Evolutionary conservation across 1,139 yeast species (phyloP), one percentile per base, ranked within the genome.

Genomic region (Taphrina wiesneri): DNA sequence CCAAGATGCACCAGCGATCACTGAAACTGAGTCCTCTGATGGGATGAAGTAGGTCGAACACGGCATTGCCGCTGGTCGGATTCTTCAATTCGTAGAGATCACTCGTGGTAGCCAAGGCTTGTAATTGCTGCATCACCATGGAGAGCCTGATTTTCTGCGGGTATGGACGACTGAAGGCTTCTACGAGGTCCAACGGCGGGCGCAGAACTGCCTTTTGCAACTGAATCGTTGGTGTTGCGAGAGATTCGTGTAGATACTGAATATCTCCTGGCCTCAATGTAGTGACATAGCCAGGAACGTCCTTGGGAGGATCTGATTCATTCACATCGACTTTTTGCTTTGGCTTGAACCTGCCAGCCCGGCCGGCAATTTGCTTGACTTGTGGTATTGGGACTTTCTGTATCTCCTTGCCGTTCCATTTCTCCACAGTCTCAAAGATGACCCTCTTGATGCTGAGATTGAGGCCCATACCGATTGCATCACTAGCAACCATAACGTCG

Each of bases 381-480:
- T 87, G 86, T 0, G 96, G 86, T 2, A 83, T 78, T 0, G 87
- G 79, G 49, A 92, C 76, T 1, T 76, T 76, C 2, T 77, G 77
- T 70, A 80, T 76, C 23, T 76, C 77, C 19, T 73, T 74, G 2
- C 98, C 98, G 74, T 91, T 85, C 72, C 83, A 93, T 75, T 93
- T 95, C 62, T 75, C 76, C 26, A 83, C 79, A 0, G 86, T 81
- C 32, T 87, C 83, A 73, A 93, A 92, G 0, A 93, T 83, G 17
- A 93, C 83, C 67, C 99, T 79, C 69, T 86, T 85, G 70, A 93
- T 91, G 28, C 66, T 59, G 72, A 93, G 80, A 73, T 93, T 93
- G 64, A 93, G 80, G 0, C 99, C 99, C 98, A 93, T 93, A 1
- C 99, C 99, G 67, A 93, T 85, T 0, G 99, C 99, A 78, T 93